Evolutionary conservation across 805 yeast species (phyloP).

Genomic region (Scheffersomyces lignosus): DNA sequence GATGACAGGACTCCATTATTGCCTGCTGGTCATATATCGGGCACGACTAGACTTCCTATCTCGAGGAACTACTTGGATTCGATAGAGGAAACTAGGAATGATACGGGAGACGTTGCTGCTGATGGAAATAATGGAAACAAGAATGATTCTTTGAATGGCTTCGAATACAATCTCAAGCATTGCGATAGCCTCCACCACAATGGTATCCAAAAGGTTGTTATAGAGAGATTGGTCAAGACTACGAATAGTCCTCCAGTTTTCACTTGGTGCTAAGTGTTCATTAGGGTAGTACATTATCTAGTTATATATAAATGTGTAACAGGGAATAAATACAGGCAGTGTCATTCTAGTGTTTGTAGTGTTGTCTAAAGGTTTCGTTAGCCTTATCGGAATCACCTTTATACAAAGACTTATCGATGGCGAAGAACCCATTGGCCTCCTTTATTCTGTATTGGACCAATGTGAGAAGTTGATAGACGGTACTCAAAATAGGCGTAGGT

Average conservation of each 20-base stretch:
- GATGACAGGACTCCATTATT: constrained; percentile 5
- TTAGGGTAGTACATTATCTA: too few species aligned
- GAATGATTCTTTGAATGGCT: constrained; percentile 7
- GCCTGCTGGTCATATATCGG: background rate
- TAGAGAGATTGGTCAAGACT: constrained; percentile 60
- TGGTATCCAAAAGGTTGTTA: constrained; percentile 45
- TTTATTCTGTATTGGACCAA: constrained; percentile 62
- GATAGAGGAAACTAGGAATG: background rate
- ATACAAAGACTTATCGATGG: constrained; percentile 23
- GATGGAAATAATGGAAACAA: background rate
- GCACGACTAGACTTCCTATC: background rate
- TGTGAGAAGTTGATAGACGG: constrained; percentile 58
- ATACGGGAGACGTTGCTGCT: background rate
- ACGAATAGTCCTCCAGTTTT: constrained; percentile 60
- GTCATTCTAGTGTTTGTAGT: constrained; percentile 1
- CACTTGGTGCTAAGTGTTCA: constrained; percentile 58
- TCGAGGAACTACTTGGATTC: background rate
- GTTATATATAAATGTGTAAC: too few species aligned
- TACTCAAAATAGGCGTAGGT: constrained; percentile 56
- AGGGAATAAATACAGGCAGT: too few species aligned
- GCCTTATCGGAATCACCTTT: constrained; percentile 18
- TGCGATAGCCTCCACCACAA: background rate
- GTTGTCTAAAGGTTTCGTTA: constrained; percentile 14
- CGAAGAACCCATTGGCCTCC: constrained; percentile 51
- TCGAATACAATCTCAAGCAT: constrained; percentile 8